Evolutionary conservation across 108 stramenopile species (phyloP), one percentile per base, ranked within the genome.

Genomic region (Stephanodiscus minutulus): DNA sequence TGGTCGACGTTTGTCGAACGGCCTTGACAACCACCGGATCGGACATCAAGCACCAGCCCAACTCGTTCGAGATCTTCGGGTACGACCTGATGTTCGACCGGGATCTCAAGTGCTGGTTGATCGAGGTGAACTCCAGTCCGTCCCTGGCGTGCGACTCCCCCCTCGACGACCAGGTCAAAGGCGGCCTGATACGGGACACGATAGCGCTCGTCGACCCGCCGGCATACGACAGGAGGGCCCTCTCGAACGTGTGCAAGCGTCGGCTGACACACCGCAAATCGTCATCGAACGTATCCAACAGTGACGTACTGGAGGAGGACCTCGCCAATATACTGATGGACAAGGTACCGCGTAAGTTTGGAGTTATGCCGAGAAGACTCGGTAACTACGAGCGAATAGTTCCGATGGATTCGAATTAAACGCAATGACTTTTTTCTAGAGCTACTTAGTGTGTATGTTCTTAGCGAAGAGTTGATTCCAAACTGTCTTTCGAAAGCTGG

Each of bases 41-140:
- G 25, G 60, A 77, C 29, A 85, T 94, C 33, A 82, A 85, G 10
- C 29, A 76, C 31, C 91, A 92, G 67, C 88, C 85, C 33, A 86
- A 93, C 58, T 93, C 91, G 63, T 96, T 96, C 66, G 95, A 96
- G 62, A 79, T 91, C 54, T 96, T 94, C 73, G 95, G 88, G 5
- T 96, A 91, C 65, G 93, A 96, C 74, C 41, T 96, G 7, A 80
- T 96, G 22, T 75, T 96, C 33, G 95, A 96, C 75, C 67, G 62
- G 36, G 48, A 81, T 12, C 77, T 91, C 21, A 89, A 88, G 72
- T 90, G 91, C 7, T 96, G 95, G 95, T 83, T 96, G 29, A 84
- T 96, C 5, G 95, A 96, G 76, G 91, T 96, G 9, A 96, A 94
- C 71, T 91, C 93, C 1, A 88, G 85, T 24, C 95, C 95, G 6